Base-by-base conservation (phyloP, 1,284 basidiomycete genomes). In the Kwoniella shivajii region DNA sequence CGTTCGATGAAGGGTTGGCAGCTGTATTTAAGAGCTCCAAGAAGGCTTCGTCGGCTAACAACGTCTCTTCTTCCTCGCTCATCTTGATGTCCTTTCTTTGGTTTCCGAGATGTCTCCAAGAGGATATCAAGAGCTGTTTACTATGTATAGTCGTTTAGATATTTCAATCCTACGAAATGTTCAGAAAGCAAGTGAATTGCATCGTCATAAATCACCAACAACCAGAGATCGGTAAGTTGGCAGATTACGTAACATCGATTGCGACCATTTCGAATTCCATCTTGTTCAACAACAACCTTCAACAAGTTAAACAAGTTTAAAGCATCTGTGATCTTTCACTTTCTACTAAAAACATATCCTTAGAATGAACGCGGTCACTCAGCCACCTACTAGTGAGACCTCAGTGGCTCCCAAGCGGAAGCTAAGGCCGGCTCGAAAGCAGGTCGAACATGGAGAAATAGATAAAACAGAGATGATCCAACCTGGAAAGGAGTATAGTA, bases 401-500 rank as follows among this genome's bases (percentile, higher is more conserved):
- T 39, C 57, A 20, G 53, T 60, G 46, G 53, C 68, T 6, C 60
- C 71, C 9, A 74, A 74, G 50, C 61, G 74, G 20, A 78, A 77
- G 65, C 66, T 78, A 24, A 64, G 71, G 22, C 91, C 92, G 2
- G 92, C 92, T 3, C 81, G 91, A 53, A 92, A 92, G 70, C 92
- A 95, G 73, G 91, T 96, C 34, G 88, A 90, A 66, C 81, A 88
- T 0, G 93, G 90, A 39, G 88, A 95, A 62, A 88, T 95, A 4
- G 90, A 90, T 68, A 92, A 90, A 79, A 88, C 85, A 62, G 89
- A 92, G 72, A 86, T 88, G 0, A 84, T 87, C 7, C 93, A 97
- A 78, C 92, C 90, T 0, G 93, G 93, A 49, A 93, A 94, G 76
- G 92, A 94, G 72, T 94, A 94, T 78, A 95, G 91, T 93, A 66